Evolutionary conservation across 31 red algal genomes (phyloP), one percentile per base, ranked within the genome.

Genomic region (Asparagopsis taxiformis): DNA sequence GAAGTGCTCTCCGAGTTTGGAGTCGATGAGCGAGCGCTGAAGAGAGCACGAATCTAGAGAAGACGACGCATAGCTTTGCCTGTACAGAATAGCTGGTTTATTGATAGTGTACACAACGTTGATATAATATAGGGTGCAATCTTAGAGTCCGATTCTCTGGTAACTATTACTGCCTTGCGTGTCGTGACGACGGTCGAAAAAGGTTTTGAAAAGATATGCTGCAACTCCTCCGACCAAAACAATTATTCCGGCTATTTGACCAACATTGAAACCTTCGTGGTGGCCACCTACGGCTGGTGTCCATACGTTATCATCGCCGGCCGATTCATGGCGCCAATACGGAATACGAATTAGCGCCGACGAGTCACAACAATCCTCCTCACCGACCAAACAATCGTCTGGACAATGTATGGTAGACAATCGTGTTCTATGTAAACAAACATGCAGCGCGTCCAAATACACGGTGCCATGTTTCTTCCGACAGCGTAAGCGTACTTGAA

Each of bases 351-450:
- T 73, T 36, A 37, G 67, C 0, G 65, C 38, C 41, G 7, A 2
- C 39, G 29, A 21, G 19, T 24, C 20, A 55, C 80, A 84, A 59
- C 80, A 84, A 16, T 32, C 69, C 15, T 51, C 39, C 21, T 54
- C 50, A 15, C 67, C 46, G n/a, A 36, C 31, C 2, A 64, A 13
- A 33, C 80, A 84, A 15, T 16, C 21, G 8, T 35, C 39, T 4
- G 68, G 53, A 20, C 80, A 84, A 43, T 84, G 33, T 5, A 74
- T 50, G 38, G 69, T 74, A 16, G 55, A 30, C 54, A 73, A 65
- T 3, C 80, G 43, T 43, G 56, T 84, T 20, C 70, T 84, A 48
- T 84, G 59, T 7, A 84, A 35, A 49, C 80, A 84, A 10, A 84
- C 69, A 13, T 84, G 68, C 15, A 84, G 49, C 3, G 68, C 67